A percentile compares a stretch with the other conserved stretches of the same genome.
Conservation (phyloP, 176 grass and related monocot species). For the Aegilops longissima region DNA sequence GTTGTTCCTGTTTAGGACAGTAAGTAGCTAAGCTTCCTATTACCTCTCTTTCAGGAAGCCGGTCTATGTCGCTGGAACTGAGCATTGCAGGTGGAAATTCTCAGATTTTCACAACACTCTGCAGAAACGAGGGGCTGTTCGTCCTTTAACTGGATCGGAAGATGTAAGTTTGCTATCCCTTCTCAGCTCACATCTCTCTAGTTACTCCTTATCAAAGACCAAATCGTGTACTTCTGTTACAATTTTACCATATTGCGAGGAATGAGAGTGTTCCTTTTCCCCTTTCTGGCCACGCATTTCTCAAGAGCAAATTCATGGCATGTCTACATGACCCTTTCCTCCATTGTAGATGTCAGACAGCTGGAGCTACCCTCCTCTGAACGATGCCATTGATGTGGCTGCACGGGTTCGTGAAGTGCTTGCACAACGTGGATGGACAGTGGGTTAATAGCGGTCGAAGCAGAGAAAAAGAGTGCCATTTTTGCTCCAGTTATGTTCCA, state of each 20-base stretch:
- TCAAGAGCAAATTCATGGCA: background rate
- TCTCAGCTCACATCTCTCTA: background rate
- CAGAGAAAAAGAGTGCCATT: background rate
- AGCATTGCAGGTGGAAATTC: conserved; percentile 88
- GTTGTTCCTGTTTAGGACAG: background rate
- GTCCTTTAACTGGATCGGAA: conserved; percentile 78
- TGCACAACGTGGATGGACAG: conserved; percentile 59
- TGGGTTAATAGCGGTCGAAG: conserved; percentile 37
- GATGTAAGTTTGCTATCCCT: conserved; percentile 55
- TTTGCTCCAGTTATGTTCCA: background rate
- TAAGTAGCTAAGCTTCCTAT: conserved; percentile 18
- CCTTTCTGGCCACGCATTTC: background rate
- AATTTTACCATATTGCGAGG: background rate
- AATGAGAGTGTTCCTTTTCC: background rate
- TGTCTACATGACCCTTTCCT: conserved; percentile 10
- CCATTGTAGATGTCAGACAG: conserved; percentile 69
- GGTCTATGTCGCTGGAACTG: conserved; percentile 77
- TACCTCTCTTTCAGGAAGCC: conserved; percentile 62
- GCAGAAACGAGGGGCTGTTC: conserved; percentile 56
- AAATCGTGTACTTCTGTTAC: background rate
- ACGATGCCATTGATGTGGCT: conserved; percentile 64
- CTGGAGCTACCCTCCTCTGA: conserved; percentile 89
- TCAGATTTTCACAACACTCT: conserved; percentile 73
- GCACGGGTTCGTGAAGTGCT: conserved; percentile 55
- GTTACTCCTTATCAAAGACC: background rate